Evolutionary conservation across 192 early-diverging fungal species (phyloP).

Genomic region (Coemansia sp.): DNA sequence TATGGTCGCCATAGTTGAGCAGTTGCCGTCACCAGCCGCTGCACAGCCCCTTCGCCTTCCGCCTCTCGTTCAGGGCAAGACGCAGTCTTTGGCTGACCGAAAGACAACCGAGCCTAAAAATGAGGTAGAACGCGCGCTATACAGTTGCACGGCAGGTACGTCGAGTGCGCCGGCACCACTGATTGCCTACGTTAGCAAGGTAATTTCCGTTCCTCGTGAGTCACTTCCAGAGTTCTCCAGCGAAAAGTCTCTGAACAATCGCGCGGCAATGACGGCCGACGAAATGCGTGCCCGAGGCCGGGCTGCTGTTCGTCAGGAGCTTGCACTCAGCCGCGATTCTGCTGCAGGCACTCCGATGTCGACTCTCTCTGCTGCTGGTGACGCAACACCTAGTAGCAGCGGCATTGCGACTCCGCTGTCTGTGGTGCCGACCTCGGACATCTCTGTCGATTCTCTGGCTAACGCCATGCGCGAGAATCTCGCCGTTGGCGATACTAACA

Average conservation of each 20-base stretch:
- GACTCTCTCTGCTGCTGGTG: slow-evolving; percentile 6
- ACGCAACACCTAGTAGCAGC: slow-evolving; percentile 29
- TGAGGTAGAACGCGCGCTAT: slow-evolving; percentile 72
- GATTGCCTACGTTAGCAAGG: slow-evolving; percentile 91
- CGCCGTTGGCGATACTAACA: background rate
- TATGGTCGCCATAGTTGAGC: slow-evolving; percentile 82
- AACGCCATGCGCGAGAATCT: slow-evolving; percentile 37
- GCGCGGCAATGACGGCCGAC: slow-evolving; percentile 75
- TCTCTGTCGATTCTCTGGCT: slow-evolving; percentile 22
- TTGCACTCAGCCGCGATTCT: slow-evolving; percentile 31
- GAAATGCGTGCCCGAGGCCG: slow-evolving; percentile 82
- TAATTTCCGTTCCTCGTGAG: slow-evolving; percentile 81
- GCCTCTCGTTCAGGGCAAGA: slow-evolving; percentile 63
- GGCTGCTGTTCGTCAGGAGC: slow-evolving; percentile 52
- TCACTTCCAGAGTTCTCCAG: slow-evolving; percentile 62
- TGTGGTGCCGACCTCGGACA: background rate
- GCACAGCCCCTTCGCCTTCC: slow-evolving; percentile 84
- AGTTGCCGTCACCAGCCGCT: slow-evolving; percentile 79
- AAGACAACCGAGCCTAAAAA: slow-evolving; percentile 54
- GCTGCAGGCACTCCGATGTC: slow-evolving; percentile 24
- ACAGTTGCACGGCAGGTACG: slow-evolving; percentile 63
- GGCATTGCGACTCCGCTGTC: slow-evolving; percentile 23
- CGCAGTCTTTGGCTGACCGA: slow-evolving; percentile 18
- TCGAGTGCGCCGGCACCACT: slow-evolving; percentile 57
- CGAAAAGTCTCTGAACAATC: slow-evolving; percentile 54